Conservation (phyloP, 139 green algal genomes). For the Pycnococcus provasolii region DNA sequence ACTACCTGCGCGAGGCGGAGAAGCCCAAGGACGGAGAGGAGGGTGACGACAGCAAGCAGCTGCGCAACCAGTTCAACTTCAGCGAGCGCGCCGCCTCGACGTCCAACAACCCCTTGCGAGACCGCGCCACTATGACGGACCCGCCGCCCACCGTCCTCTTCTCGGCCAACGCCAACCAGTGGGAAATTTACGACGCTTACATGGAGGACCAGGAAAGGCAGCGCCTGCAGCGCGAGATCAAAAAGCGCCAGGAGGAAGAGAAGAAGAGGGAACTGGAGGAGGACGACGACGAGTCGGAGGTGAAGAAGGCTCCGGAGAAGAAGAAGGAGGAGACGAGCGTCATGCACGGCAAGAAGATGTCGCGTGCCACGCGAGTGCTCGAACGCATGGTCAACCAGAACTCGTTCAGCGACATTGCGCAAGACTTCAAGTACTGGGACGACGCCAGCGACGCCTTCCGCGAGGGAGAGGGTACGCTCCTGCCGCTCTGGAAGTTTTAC, state of each 20-base stretch:
- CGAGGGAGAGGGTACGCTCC: slow-evolving; percentile 55
- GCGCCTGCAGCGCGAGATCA: slow-evolving; percentile 46
- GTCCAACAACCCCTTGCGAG: slow-evolving; percentile 27
- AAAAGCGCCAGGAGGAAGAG: slow-evolving; percentile 29
- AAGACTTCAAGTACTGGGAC: slow-evolving; percentile 96
- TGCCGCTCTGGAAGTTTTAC: slow-evolving; percentile 84
- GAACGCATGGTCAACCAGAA: slow-evolving; percentile 88
- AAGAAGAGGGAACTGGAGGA: slow-evolving; percentile 7
- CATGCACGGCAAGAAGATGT: slow-evolving; percentile 30
- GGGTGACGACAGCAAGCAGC: slow-evolving; percentile 52
- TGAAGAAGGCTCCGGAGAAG: slow-evolving; percentile 9
- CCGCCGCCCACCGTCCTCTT: slow-evolving; percentile 50
- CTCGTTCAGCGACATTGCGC: slow-evolving; percentile 60
- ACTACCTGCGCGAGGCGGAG: slow-evolving; percentile 5
- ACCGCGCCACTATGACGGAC: slow-evolving; percentile 64
- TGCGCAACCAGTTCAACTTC: slow-evolving; percentile 91
- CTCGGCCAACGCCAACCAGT: slow-evolving; percentile 36
- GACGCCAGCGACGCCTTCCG: slow-evolving; percentile 57
- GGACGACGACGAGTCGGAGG: not conserved
- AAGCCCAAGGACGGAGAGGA: slow-evolving; percentile 20
- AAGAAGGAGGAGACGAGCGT: slow-evolving; percentile 21
- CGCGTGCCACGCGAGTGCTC: slow-evolving; percentile 45
- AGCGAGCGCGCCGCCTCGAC: slow-evolving; percentile 61
- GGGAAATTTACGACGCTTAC: slow-evolving; percentile 89
- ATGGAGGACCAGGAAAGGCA: slow-evolving; percentile 64